Evolutionary conservation across 1,284 basidiomycete genomes (phyloP), one percentile per base, ranked within the genome.

Genomic region (Irpex rosettiformis): DNA sequence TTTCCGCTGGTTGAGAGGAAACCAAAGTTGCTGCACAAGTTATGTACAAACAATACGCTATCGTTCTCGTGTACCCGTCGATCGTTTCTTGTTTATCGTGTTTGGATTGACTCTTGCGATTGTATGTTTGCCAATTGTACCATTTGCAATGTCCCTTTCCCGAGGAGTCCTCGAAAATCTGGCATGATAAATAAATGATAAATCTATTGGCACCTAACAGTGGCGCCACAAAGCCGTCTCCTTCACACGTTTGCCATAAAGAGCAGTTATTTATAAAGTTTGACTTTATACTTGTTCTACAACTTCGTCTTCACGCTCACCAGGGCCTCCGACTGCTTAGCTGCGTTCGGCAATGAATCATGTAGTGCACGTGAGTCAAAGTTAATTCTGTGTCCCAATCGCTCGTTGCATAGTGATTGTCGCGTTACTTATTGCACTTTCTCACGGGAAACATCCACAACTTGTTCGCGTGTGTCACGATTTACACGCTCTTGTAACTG

Each of bases 141-240:
- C 48, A 51, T 51, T 24, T 51, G 48, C 25, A 24, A 51, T 51
- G 24, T 28, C 27, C 6, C 6, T n/a, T 27, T 11, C 18, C 22
- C 27, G 21, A 10, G 48, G 22, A 27, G 48, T 11, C 18, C 27
- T 51, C 10, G 3, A 6, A 11, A 21, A 47, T 24, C 18, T n/a
- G n/a, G n/a, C n/a, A n/a, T n/a, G n/a, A 18, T 21, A 10, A 21
- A 18, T 4, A 8, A 47, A 18, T 10, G 18, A 21, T 37, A 11
- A 37, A 45, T 37, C 7, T 16, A 8, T 45, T 8, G 24, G 48
- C 48, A 24, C 18, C 25, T 28, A 51, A 27, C 48, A 51, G 10
- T 51, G 24, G 25, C 48, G 48, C 48, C 48, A 51, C 48, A 51
- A 51, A 51, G 48, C 22, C 27, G 48, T 10, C 24, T 25, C 48